These are phyloP conservation scores for Sporothrix dimorphospora DNA, from an alignment of 2,329 filamentous ascomycete species.

Conservation along the genomic window DNA sequence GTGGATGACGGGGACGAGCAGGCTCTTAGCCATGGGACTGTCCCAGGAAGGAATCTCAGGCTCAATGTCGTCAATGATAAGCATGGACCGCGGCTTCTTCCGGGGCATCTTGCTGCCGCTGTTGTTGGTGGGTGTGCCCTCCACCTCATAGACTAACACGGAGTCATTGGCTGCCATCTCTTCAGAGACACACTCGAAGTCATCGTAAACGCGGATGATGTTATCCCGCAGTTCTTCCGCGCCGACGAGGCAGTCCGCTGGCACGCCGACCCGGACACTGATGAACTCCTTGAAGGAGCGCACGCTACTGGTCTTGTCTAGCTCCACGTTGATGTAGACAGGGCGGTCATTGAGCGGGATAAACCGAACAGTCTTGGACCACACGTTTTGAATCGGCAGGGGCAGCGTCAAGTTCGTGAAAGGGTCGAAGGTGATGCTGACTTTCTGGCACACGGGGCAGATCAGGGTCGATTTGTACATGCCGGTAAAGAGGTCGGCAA, in stretches of 20 bases:
- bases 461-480: slow-evolving; percentile 98
- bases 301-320: slow-evolving; percentile 75
- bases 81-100: slow-evolving; percentile 54
- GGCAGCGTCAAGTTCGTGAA: slow-evolving; percentile 94
- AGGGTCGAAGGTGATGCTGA: slow-evolving; percentile 98
- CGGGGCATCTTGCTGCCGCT: slow-evolving; percentile 55
- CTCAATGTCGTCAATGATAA: slow-evolving; percentile 52
- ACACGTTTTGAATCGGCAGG: slow-evolving; percentile 82
- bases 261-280: slow-evolving; percentile 68
- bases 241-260: slow-evolving; percentile 69
- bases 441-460: slow-evolving; percentile 87
- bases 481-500: slow-evolving; percentile 93
- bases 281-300: slow-evolving; percentile 70
- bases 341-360: slow-evolving; percentile 74
- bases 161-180: slow-evolving; percentile 69
- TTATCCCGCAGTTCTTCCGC: slow-evolving; percentile 81
- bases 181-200: slow-evolving; percentile 68
- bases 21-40: slow-evolving; percentile 63
- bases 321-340: slow-evolving; percentile 73
- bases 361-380: slow-evolving; percentile 74
- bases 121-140: slow-evolving; percentile 77
- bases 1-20: slow-evolving; percentile 74
- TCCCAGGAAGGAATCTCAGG: slow-evolving; percentile 58
- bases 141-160: slow-evolving; percentile 75
- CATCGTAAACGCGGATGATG: slow-evolving; percentile 85